Percentiles rank a stretch among this genome's conserved stretches.
phyloP scores from a whole-genome alignment of 495 filamentous ascomycete species.

The Aspergillus mulundensis region DNA sequence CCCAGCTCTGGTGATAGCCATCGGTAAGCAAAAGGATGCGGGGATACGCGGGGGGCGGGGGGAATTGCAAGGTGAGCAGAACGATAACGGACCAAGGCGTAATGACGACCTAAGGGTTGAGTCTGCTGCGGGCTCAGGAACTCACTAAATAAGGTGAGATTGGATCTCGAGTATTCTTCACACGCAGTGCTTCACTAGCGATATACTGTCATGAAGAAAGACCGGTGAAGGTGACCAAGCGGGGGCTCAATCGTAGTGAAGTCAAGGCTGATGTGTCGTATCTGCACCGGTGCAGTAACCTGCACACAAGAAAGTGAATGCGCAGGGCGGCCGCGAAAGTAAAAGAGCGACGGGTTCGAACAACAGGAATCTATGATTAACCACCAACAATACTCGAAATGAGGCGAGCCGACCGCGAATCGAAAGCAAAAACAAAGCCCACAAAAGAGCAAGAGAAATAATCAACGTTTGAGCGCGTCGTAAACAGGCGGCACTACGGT shows the following conservation, averaged over 20 bases:
- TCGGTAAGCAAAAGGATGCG: neutral
- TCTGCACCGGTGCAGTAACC: neutral
- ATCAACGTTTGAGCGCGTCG: conserved; percentile 8
- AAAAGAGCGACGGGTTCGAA: conserved; percentile 5
- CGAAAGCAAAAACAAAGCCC: neutral
- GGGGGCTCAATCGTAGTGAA: neutral
- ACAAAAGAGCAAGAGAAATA: neutral
- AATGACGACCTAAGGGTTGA: neutral
- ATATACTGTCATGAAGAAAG: conserved; percentile 8
- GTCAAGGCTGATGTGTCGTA: neutral
- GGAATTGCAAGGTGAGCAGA: neutral
- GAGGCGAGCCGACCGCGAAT: neutral
- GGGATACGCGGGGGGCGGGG: conserved; percentile 10
- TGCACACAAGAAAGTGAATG: conserved; percentile 12
- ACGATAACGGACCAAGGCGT: neutral
- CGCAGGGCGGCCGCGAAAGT: conserved; percentile 7
- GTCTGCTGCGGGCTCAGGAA: neutral
- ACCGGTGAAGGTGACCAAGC: neutral
- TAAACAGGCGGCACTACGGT: neutral
- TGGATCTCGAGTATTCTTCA: neutral
- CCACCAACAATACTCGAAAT: neutral
- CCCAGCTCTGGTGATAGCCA: conserved; percentile 2
- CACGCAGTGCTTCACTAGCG: conserved; percentile 3
- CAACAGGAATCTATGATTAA: neutral
- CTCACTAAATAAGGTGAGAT: neutral